Evolutionary conservation across 495 filamentous ascomycete species (phyloP).

Genomic region (Penicillium cosmopolitanum): DNA sequence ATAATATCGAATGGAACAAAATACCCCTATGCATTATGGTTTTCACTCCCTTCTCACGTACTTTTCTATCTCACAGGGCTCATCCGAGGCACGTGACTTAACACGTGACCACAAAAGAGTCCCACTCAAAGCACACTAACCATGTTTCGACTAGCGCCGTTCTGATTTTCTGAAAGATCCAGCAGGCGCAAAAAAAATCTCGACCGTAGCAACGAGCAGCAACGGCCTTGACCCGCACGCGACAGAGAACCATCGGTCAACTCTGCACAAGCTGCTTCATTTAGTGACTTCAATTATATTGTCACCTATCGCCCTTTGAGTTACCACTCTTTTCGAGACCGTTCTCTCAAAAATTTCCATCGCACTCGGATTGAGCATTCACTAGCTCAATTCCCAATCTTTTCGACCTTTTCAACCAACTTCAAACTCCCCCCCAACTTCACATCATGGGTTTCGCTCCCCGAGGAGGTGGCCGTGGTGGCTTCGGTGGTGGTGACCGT

Average conservation of each 20-base stretch:
- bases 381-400: slow-evolving; percentile 30
- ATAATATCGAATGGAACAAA: neutral
- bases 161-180: slow-evolving; percentile 53
- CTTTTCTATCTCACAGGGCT: slow-evolving; percentile 30
- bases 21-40: neutral
- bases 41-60: neutral
- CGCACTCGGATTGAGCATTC: slow-evolving; percentile 29
- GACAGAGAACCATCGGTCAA: slow-evolving; percentile 32
- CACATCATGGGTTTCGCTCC: slow-evolving; percentile 48
- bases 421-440: slow-evolving; percentile 9
- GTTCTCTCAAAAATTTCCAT: slow-evolving; percentile 23
- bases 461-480: slow-evolving; percentile 40
- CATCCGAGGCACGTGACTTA: slow-evolving; percentile 4
- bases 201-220: slow-evolving; percentile 51
- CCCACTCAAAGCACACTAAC: slow-evolving; percentile 28
- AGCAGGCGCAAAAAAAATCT: slow-evolving; percentile 51
- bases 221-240: slow-evolving; percentile 41
- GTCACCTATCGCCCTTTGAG: slow-evolving; percentile 16
- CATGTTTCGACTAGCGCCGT: slow-evolving; percentile 36
- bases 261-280: slow-evolving; percentile 28
- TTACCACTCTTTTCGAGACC: slow-evolving; percentile 23
- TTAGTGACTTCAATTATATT: slow-evolving; percentile 17
- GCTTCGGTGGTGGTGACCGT: slow-evolving; percentile 44
- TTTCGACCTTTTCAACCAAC: slow-evolving; percentile 17
- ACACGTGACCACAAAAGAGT: slow-evolving; percentile 8